Evolutionary conservation across 768 basidiomycete species (phyloP), one percentile per base, ranked within the genome.

Genomic region (Hysterangium stoloniferum): DNA sequence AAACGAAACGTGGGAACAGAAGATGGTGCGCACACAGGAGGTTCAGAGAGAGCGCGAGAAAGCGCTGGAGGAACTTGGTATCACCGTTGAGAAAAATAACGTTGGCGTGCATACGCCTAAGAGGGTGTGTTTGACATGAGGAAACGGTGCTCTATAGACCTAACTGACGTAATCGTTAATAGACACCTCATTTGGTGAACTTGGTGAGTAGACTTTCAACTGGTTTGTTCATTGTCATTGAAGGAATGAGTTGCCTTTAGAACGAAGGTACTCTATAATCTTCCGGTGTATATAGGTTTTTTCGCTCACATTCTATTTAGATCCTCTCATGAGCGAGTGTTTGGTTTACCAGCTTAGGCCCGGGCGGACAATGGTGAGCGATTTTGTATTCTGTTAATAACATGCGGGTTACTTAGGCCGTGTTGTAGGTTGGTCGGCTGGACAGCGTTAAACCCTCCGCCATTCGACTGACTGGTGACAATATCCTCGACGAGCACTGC

Each of bases 41-140:
- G 88, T 98, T 27, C 94, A 97, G 72, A 88, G 86, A 62, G 94
- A 98, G 68, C 80, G 96, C 55, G 96, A 99, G 73, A 86, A 92
- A 73, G 96, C 96, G 8, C 68, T 99, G 42, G 96, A 99, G 68
- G 95, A 96, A 68, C 71, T 99, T 55, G 96, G 96, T 31, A 98
- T 99, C 67, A 89, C 88, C 34, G 91, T 99, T 53, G 95, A 98
- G 69, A 97, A 93, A 77, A 88, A 93, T 64, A 69, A 89, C 50
- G 87, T 98, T 51, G 95, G 96, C 45, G 96, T 99, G 51, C 93
- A 96, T 71, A 93, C 96, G 19, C 96, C 96, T 27, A 98, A 97
- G 77, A 91, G 84, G 77, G 88, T 79, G 59, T 36, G 61, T 44
- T 29, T 11, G 31, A 9, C 27, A 11, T 42, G 17, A 24, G 17